Percentiles rank a stretch among this genome's conserved stretches.
Conservation (phyloP, 1,284 basidiomycete species). For the Irpex sp. region DNA sequence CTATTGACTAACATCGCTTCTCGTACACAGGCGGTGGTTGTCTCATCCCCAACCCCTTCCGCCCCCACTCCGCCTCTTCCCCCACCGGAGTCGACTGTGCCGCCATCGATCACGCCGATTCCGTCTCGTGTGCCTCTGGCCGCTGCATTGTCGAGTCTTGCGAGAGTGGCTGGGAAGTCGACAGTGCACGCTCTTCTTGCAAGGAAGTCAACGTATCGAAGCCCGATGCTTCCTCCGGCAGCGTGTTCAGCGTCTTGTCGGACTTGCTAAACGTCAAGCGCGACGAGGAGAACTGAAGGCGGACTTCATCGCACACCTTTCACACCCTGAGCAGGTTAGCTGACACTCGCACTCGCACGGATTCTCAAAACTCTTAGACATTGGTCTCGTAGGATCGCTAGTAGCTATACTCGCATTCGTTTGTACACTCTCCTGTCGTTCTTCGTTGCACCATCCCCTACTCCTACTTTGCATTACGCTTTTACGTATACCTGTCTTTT, state of each 20-base stretch:
- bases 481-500: background rate
- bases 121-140: conserved; percentile 6
- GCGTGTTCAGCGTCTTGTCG: background rate
- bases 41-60: conserved; percentile 14
- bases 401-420: background rate
- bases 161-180: conserved; percentile 4
- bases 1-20: background rate
- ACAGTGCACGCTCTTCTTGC: background rate
- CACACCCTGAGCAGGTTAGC: background rate
- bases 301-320: background rate
- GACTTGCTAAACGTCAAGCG: background rate
- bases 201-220: background rate
- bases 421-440: background rate
- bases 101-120: conserved; percentile 2
- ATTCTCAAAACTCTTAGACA: background rate
- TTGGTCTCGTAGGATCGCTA: background rate
- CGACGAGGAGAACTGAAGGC: no score
- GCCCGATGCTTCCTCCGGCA: background rate
- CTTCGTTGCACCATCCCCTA: background rate
- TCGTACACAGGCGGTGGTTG: conserved; percentile 14
- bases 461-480: background rate
- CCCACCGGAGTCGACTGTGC: conserved; percentile 6
- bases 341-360: no score
- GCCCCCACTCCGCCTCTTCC: background rate
- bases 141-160: conserved; percentile 7